Evolutionary conservation across 129 eudicot genomes (phyloP), one percentile per base, ranked within the genome.

Genomic region (Dittrichia graveolens): DNA sequence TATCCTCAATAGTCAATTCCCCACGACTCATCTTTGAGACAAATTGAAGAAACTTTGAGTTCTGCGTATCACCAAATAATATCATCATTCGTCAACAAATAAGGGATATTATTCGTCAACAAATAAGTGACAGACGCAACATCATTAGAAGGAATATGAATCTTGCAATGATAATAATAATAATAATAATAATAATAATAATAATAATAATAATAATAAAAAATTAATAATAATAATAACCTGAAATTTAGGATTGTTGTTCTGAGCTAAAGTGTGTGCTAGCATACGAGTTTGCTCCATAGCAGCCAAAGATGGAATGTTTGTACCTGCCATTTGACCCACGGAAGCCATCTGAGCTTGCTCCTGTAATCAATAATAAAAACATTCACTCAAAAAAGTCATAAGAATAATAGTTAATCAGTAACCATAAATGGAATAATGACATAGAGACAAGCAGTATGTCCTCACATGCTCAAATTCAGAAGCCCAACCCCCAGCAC

Each of bases 11-110:
- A 55, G 86, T 84, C 49, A 94, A 61, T 78, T 94, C 98, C 39
- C 98, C 98, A 60, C 95, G 97, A 71, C 98, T 94, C 98, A 94
- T 94, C 89, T 94, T 94, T 37, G 98, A 94, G 54, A 94, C 90
- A 88, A 94, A 90, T 54, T 90, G 97, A 79, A 90, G 87, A 75
- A 94, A 94, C 80, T 88, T 94, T 15, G 98, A 94, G 64, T 94
- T 94, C 98, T 94, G 72, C 78, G 75, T 19, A 52, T 78, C 0
- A 38, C 83, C 81, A 65, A 57, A 77, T 48, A 57, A 69, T 18
- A 71, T 57, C 39, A 65, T 37, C 1, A 72, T 24, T 8, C 15
- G 67, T 37, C 0, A 74, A 52, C 63, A 18, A 45, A 68, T 61
- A 61, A 54, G 61, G n/a, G n/a, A n/a, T n/a, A n/a, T n/a, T n/a